phyloP scores from a whole-genome alignment of 306 rosid genomes.

The Bauhinia variegata region DNA sequence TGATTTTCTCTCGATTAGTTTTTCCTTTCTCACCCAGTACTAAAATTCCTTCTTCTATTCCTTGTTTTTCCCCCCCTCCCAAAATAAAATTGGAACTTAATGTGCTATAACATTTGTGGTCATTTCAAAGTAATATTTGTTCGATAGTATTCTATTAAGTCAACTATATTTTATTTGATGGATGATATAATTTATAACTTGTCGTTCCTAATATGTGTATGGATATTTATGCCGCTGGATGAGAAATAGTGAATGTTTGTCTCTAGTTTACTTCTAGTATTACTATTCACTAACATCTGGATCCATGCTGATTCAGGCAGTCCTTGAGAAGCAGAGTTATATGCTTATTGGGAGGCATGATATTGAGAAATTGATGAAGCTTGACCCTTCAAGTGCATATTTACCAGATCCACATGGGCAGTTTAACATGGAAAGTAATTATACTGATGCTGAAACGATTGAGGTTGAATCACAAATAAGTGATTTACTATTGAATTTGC shows the following conservation, averaged over 20 bases:
- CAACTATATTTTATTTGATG: neutral
- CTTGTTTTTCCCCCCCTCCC: neutral
- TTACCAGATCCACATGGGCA: conserved; percentile 67
- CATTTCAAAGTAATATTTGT: neutral
- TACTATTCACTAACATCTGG: conserved; percentile 16
- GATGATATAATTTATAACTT: neutral
- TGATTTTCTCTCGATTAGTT: too few species aligned
- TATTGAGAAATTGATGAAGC: conserved; percentile 88
- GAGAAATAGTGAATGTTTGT: neutral
- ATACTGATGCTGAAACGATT: conserved; percentile 70
- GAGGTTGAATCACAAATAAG: conserved; percentile 82
- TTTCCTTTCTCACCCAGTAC: too few species aligned
- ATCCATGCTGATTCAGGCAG: conserved; percentile 68
- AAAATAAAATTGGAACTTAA: neutral
- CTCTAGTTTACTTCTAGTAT: conserved; percentile 25
- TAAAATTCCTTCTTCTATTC: too few species aligned
- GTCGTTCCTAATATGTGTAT: neutral
- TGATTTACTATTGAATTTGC: conserved; percentile 70
- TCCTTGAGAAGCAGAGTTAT: conserved; percentile 98
- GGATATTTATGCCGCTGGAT: neutral
- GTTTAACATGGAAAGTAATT: conserved; percentile 50
- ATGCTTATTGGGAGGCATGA: conserved; percentile 99
- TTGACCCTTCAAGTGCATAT: conserved; percentile 77
- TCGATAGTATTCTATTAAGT: neutral
- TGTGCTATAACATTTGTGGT: neutral